Evolutionary conservation across 2,329 filamentous ascomycete genomes (phyloP), one percentile per base, ranked within the genome.

Genomic region (Alternaria ventricosa): DNA sequence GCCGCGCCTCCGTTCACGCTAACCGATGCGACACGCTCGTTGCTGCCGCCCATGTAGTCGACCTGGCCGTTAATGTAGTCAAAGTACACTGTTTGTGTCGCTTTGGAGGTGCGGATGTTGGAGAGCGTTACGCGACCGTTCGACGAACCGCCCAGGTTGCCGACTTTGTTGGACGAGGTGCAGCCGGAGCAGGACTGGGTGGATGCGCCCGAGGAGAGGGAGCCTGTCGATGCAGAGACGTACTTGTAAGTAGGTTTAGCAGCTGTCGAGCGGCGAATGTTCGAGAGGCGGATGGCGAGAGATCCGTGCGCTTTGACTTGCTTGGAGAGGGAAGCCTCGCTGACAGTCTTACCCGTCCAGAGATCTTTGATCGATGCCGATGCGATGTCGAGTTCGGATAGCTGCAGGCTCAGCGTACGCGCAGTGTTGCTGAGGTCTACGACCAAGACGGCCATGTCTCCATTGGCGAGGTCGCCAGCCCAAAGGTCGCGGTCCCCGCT

Each of bases 1-100:
- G 64, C 64, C 3, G 64, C 41, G 12, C 68, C 69, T 2, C 69
- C 69, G 15, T 71, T 71, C 13, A 71, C 68, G 27, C 69, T 71
- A 9, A 70, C 54, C 4, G 64, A 55, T 13, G 69, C 69, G 22
- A 69, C 9, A 6, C 69, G 66, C 61, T 70, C 68, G 23, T 71
- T 71, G 36, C 25, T 57, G 12, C 66, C 69, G 3, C 66, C 66
- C 57, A 67, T 46, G 33, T 67, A 71, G 11, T 67, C 69, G 4
- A 71, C 63, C 10, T 71, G 62, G 9, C 58, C 61, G 53, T 71
- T 70, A 57, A 70, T 55, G 28, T 70, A 71, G 49, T 71, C 69
- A 18, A 71, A 65, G 5, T 54, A 63, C 8, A 71, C 64, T 12
- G 47, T 55, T 13, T 70, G 69, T 6, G 66, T 70, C 2, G 64